Conservation (phyloP, 768 basidiomycete species). For the Macrolepiota dolichaula region DNA sequence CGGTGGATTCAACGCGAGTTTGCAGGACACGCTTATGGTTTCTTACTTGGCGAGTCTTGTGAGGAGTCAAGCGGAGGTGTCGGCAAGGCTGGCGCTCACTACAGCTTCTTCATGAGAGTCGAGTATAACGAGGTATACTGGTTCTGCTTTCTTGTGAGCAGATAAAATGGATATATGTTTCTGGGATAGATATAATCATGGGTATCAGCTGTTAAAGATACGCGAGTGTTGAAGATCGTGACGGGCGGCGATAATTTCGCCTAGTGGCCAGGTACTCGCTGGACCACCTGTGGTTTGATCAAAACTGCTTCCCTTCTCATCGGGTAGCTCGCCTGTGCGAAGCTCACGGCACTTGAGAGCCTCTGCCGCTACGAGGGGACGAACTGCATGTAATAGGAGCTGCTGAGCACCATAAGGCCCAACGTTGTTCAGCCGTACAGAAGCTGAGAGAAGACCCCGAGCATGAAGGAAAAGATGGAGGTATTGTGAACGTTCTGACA, state of each 20-base stretch:
- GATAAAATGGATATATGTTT: conserved; percentile 14
- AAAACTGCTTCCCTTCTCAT: conserved; percentile 20
- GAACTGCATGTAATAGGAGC: conserved; percentile 69
- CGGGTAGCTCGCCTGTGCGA: conserved; percentile 38
- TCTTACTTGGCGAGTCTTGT: conserved; percentile 93
- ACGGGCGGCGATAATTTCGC: conserved; percentile 84
- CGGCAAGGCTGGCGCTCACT: conserved; percentile 79
- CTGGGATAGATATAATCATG: conserved; percentile 17
- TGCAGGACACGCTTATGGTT: conserved; percentile 92
- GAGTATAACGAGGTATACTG: conserved; percentile 2
- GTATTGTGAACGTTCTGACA: conserved; percentile 76
- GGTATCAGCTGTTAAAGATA: conserved; percentile 81
- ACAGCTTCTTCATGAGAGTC: conserved; percentile 36
- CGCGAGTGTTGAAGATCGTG: conserved; percentile 96
- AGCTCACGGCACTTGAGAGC: conserved; percentile 40
- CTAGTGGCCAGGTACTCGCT: conserved; percentile 92
- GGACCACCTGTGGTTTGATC: conserved; percentile 54
- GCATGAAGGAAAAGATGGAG: conserved; percentile 94
- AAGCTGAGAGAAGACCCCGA: conserved; percentile 84
- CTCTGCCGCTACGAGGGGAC: conserved; percentile 62
- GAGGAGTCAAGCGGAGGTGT: conserved; percentile 90
- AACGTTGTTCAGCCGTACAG: conserved; percentile 86
- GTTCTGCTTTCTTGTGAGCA: neutral
- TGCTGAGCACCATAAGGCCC: conserved; percentile 95
- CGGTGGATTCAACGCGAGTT: conserved; percentile 64